Evolutionary conservation across 1,284 basidiomycete genomes (phyloP), one percentile per base, ranked within the genome.

Genomic region (Malassezia yamatoensis): DNA sequence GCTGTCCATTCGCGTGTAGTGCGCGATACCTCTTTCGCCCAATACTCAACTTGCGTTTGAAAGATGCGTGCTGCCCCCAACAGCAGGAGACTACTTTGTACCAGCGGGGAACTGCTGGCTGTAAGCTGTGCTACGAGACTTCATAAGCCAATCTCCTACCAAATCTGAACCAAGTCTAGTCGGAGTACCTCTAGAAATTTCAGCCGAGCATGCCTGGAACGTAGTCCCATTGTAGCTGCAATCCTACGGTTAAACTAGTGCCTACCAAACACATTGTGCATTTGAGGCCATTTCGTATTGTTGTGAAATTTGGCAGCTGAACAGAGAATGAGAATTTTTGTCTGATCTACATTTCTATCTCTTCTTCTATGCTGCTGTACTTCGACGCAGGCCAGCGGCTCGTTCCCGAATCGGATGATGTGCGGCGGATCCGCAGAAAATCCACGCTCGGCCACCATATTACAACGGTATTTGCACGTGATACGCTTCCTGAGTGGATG

Each of bases 101-200:
- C 44, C 4, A 57, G 40, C 33, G 36, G 36, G 4, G 20, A 45
- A 7, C 6, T 10, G 12, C 18, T 18, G 12, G 38, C 32, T 16
- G 47, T 35, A 32, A 39, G 29, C 15, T 43, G 49, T 38, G 49
- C 49, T 16, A 51, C 38, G 13, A 33, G 8, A 20, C 53, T 55
- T 29, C 20, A 8, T 39, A 20, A 39, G 38, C 38, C 38, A 39
- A 8, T n/a, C 5, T 20, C 53, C 37, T 40, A 55, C 54, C 54
- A 57, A 21, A 57, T 34, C 7, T 52, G 32, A 20, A n/a, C 21
- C 13, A 57, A 20, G n/a, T 52, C 33, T n/a, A 57, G 37, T 10
- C 35, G 16, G 2, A 15, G 10, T 3, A 51, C 13, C 1, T 46
- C 37, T 21, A n/a, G 13, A 6, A 12, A 11, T 15, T 20, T n/a